Evolutionary conservation across 2,329 filamentous ascomycete species (phyloP).

Genomic region (Colletotrichum sublineola): DNA sequence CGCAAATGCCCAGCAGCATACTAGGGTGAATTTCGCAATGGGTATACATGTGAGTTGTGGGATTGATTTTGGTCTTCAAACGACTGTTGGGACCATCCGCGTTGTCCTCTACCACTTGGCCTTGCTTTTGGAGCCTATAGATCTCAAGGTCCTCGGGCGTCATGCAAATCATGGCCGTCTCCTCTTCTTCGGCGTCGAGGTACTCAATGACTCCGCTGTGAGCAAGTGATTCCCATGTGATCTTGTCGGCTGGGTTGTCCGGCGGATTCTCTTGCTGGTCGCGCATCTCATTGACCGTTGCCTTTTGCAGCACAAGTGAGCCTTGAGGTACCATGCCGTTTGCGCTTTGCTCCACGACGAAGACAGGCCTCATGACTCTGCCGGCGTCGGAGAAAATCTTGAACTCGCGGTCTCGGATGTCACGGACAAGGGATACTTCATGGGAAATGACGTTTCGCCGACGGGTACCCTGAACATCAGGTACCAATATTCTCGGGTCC

Average conservation of each 20-base stretch:
- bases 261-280: conserved; percentile 78
- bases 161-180: conserved; percentile 99
- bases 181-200: conserved; percentile 97
- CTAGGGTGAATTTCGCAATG: conserved; percentile 99
- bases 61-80: conserved; percentile 89
- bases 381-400: conserved; percentile 98
- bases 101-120: conserved; percentile 70
- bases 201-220: conserved; percentile 92
- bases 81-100: conserved; percentile 82
- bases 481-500: conserved; percentile 87
- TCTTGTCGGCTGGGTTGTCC: conserved; percentile 71
- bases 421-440: conserved; percentile 93
- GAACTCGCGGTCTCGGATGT: conserved; percentile 97
- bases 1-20: conserved; percentile 98
- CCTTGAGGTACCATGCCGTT: conserved; percentile 80
- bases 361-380: conserved; percentile 92
- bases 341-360: conserved; percentile 83
- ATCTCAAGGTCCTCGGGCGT: conserved; percentile 93
- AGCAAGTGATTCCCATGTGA: conserved; percentile 90
- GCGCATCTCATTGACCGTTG: conserved; percentile 81
- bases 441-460: conserved; percentile 87
- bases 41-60: conserved; percentile 91
- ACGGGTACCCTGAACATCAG: conserved; percentile 81
- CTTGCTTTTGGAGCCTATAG: conserved; percentile 77
- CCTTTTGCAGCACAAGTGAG: conserved; percentile 84